Percentiles rank a stretch among this genome's conserved stretches.
Conservation (phyloP, 352 stramenopile species). For the Pythium sp. region DNA sequence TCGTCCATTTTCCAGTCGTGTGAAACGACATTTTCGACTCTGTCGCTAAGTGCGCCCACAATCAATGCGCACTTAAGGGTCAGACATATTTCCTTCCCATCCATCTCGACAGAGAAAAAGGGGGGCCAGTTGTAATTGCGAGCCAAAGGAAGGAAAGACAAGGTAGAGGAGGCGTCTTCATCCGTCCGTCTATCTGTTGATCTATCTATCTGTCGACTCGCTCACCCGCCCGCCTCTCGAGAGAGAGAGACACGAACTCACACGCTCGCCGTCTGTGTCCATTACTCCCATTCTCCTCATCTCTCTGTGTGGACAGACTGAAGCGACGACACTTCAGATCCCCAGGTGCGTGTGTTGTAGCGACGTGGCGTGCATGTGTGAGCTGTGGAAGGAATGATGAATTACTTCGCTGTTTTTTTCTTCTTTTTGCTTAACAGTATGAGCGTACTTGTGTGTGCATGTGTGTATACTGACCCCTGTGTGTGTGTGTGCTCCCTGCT, state of each 20-base stretch:
- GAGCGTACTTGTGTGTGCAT: neutral
- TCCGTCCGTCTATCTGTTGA: neutral
- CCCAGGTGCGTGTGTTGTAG: neutral
- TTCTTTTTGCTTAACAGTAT: neutral
- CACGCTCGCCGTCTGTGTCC: neutral
- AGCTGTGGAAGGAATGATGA: neutral
- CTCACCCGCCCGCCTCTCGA: neutral
- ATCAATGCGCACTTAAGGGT: neutral
- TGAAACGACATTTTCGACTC: neutral
- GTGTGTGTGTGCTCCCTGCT: neutral
- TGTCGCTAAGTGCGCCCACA: neutral
- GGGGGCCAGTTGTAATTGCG: slow-evolving; percentile 1
- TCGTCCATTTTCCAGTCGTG: neutral
- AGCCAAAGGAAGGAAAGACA: neutral
- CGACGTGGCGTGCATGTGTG: neutral
- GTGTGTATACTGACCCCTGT: neutral
- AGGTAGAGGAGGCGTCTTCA: neutral
- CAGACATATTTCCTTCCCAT: neutral
- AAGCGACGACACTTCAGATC: neutral
- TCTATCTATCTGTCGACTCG: neutral
- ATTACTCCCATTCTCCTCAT: neutral
- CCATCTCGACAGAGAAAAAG: neutral
- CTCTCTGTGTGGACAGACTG: neutral
- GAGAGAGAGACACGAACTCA: neutral
- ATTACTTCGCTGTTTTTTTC: neutral